phyloP scores from a whole-genome alignment of 2,329 filamentous ascomycete genomes.

The Amesomyces nigricolor region DNA sequence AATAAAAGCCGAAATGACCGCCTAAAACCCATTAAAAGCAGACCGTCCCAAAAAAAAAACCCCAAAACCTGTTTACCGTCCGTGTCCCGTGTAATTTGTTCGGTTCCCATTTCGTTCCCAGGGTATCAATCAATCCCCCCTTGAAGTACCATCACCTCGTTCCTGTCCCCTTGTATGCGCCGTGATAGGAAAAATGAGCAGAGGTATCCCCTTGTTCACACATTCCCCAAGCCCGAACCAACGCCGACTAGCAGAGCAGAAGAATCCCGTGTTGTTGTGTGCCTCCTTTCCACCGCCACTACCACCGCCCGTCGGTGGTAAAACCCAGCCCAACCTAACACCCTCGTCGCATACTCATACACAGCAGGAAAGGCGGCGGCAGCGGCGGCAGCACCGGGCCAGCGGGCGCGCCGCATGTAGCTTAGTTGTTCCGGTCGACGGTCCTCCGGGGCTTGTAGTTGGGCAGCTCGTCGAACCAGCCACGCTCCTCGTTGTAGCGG shows the following conservation, averaged over 20 bases:
- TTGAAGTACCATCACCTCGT: background rate
- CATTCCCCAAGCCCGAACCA: background rate
- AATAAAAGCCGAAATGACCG: too few relatives aligned
- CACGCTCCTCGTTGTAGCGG: constrained; percentile 70
- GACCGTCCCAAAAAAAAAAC: background rate
- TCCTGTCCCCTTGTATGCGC: background rate
- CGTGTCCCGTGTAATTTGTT: background rate
- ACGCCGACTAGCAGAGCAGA: background rate
- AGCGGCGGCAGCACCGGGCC: background rate
- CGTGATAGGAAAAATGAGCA: constrained; percentile 1
- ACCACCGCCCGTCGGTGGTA: too few relatives aligned
- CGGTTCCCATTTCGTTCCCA: background rate
- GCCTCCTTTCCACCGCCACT: too few relatives aligned
- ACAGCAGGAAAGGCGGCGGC: background rate
- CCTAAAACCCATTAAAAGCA: background rate
- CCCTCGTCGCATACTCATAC: background rate
- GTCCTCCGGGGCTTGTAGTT: constrained; percentile 70
- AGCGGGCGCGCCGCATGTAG: background rate
- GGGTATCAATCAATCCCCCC: constrained; percentile 3
- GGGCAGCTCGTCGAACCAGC: constrained; percentile 82
- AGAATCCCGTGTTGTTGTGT: background rate
- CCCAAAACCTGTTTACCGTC: background rate
- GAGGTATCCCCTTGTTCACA: background rate
- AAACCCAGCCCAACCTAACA: too few relatives aligned
- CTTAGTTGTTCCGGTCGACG: constrained; percentile 34